phyloP scores from a whole-genome alignment of 495 filamentous ascomycete genomes.

The Neurospora discreta region DNA sequence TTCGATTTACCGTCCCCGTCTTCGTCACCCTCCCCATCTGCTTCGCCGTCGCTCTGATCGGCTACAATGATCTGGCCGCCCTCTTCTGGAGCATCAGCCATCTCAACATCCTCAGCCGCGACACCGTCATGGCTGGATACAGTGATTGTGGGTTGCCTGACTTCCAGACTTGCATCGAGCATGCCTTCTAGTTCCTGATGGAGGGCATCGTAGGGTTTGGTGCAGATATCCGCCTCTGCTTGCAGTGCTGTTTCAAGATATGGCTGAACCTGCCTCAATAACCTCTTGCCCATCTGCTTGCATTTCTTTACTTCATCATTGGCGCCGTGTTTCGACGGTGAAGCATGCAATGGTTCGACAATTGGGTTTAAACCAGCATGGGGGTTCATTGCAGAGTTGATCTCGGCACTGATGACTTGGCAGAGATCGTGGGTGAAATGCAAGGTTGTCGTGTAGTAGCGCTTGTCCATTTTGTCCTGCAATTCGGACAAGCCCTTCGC shows the following conservation, averaged over 20 bases:
- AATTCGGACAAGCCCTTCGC: slow-evolving; percentile 50
- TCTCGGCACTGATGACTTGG: slow-evolving; percentile 54
- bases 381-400: slow-evolving; percentile 36
- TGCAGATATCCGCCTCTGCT: slow-evolving; percentile 68
- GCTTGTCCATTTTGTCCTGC: slow-evolving; percentile 53
- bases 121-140: slow-evolving; percentile 15
- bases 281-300: slow-evolving; percentile 63
- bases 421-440: slow-evolving; percentile 64
- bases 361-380: background rate
- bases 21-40: slow-evolving; percentile 12
- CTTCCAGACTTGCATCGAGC: slow-evolving; percentile 47
- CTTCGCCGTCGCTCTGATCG: slow-evolving; percentile 18
- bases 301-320: slow-evolving; percentile 34
- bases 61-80: slow-evolving; percentile 31
- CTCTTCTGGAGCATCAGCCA: slow-evolving; percentile 33
- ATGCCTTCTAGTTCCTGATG: slow-evolving; percentile 62
- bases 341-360: slow-evolving; percentile 14
- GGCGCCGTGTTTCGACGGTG: slow-evolving; percentile 22
- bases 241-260: slow-evolving; percentile 63
- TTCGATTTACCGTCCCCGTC: slow-evolving; percentile 3
- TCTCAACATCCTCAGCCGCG: slow-evolving; percentile 31
- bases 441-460: slow-evolving; percentile 65
- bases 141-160: slow-evolving; percentile 22
- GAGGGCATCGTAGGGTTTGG: slow-evolving; percentile 56
- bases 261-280: slow-evolving; percentile 69